Percentiles rank a stretch among this genome's conserved stretches.
phyloP scores from a whole-genome alignment of 2,329 filamentous ascomycete species.

The Calycina herbarum region DNA sequence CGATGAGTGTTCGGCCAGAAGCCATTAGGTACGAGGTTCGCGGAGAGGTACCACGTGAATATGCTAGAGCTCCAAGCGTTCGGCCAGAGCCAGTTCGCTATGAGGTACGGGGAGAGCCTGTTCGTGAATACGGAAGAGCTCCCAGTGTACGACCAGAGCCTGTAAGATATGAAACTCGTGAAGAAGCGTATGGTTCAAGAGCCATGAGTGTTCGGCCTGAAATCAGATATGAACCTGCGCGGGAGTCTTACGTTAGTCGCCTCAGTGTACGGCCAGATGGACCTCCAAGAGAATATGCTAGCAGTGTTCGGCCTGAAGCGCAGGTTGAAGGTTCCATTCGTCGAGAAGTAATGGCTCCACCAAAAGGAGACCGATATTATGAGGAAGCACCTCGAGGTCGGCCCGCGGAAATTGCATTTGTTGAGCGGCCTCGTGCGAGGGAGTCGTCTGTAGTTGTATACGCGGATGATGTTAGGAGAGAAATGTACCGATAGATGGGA shows the following conservation, averaged over 20 bases:
- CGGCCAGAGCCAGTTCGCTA: conserved; percentile 30
- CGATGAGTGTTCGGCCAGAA: conserved; percentile 41
- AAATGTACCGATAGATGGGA: conserved; percentile 33
- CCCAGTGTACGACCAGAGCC: conserved; percentile 56
- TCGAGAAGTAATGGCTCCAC: conserved; percentile 28
- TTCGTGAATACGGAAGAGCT: conserved; percentile 47
- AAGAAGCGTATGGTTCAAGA: conserved; percentile 43
- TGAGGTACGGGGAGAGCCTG: conserved; percentile 42
- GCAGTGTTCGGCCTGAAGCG: conserved; percentile 30
- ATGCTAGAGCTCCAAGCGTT: conserved; percentile 34
- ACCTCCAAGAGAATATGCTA: conserved; percentile 16
- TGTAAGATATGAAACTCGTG: conserved; percentile 43
- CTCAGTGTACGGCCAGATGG: conserved; percentile 22
- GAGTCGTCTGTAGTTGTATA: conserved; percentile 37
- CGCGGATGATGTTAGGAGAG: conserved; percentile 33
- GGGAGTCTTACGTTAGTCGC: conserved; percentile 41
- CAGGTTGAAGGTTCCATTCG: conserved; percentile 7
- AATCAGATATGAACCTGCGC: conserved; percentile 32
- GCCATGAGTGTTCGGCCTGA: conserved; percentile 44
- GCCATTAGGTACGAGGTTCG: conserved; percentile 29
- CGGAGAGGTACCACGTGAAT: conserved; percentile 38
- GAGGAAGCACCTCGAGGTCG: conserved; percentile 18
- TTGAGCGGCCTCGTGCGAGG: conserved; percentile 33
- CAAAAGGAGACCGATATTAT: conserved; percentile 34
- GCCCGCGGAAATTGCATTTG: conserved; percentile 31